These are phyloP conservation scores for Glycine tomentella DNA, from an alignment of 306 rosid genomes.

Conservation along the genomic window DNA sequence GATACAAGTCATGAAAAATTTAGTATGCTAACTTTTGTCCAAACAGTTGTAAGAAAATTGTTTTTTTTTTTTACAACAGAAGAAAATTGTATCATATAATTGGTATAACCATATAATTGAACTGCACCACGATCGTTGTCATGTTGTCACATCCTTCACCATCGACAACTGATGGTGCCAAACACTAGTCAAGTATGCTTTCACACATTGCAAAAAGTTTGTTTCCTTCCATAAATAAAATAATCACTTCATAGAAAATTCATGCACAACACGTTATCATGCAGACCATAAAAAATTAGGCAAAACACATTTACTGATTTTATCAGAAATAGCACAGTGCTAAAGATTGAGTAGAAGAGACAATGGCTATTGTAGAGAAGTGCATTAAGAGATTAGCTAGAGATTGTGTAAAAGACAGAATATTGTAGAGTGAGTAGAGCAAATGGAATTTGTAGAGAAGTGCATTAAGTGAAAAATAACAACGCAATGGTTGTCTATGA, in stretches of 20 bases:
- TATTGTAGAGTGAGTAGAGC: no score
- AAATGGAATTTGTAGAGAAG: no score
- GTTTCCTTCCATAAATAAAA: slow-evolving; percentile 65
- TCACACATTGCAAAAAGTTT: slow-evolving; percentile 82
- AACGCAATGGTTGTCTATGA: neutral
- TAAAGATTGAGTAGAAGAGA: slow-evolving; percentile 12
- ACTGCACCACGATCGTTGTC: slow-evolving; percentile 96
- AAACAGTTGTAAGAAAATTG: no score
- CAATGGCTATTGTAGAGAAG: neutral
- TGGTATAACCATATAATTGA: no score
- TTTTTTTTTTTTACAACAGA: no score
- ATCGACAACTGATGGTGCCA: slow-evolving; percentile 83
- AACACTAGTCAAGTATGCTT: slow-evolving; percentile 81
- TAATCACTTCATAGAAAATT: neutral
- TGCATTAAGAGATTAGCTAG: no score
- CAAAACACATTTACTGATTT: neutral
- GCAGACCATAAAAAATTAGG: neutral
- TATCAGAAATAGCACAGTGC: slow-evolving; percentile 1
- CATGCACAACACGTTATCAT: neutral
- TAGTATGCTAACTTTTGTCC: slow-evolving; percentile 42
- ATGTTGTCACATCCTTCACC: slow-evolving; percentile 98
- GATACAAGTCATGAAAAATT: slow-evolving; percentile 44
- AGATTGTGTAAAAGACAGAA: no score
- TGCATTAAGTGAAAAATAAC: neutral
- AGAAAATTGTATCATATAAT: no score